These are phyloP conservation scores for Triangularia verruculosa DNA, from an alignment of 2,329 filamentous ascomycete genomes.

Conservation along the genomic window DNA sequence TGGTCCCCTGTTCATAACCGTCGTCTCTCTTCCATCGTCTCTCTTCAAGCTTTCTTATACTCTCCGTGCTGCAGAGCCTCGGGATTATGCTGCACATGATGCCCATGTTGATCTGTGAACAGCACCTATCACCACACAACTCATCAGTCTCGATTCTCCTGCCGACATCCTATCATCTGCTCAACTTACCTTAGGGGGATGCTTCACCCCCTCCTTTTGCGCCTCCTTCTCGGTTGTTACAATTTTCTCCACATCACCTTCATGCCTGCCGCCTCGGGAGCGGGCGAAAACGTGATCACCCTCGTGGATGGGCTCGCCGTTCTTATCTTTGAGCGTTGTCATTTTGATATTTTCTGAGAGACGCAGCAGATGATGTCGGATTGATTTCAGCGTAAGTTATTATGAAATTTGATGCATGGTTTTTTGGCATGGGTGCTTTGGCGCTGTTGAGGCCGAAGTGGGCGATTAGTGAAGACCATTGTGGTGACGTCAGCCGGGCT, in stretches of 20 bases:
- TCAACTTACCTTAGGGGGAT: slow-evolving; percentile 39
- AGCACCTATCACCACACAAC: slow-evolving; percentile 30
- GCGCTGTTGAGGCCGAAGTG: no score
- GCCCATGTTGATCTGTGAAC: slow-evolving; percentile 39
- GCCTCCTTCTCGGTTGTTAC: slow-evolving; percentile 36
- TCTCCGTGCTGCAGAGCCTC: slow-evolving; percentile 34
- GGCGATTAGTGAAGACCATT: no score
- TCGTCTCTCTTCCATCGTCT: slow-evolving; percentile 30
- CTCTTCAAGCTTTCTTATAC: slow-evolving; percentile 8
- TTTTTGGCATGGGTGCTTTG: no score
- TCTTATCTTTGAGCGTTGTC: slow-evolving; percentile 33
- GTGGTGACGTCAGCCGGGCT: no score
- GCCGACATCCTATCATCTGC: neutral
- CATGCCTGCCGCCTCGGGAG: slow-evolving; percentile 38
- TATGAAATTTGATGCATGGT: no score
- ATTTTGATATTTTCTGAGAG: no score
- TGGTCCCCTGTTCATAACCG: no score
- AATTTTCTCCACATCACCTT: slow-evolving; percentile 40
- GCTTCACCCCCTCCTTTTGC: slow-evolving; percentile 36
- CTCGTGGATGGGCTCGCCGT: slow-evolving; percentile 37
- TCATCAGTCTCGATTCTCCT: neutral
- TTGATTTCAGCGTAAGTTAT: no score
- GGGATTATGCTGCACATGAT: slow-evolving; percentile 39
- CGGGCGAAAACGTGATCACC: slow-evolving; percentile 42
- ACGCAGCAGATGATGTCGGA: no score